A percentile compares a stretch with the other conserved stretches of the same genome.
Conservation (phyloP, 805 yeast genomes). For the Wickerhamiella hasegawae region DNA sequence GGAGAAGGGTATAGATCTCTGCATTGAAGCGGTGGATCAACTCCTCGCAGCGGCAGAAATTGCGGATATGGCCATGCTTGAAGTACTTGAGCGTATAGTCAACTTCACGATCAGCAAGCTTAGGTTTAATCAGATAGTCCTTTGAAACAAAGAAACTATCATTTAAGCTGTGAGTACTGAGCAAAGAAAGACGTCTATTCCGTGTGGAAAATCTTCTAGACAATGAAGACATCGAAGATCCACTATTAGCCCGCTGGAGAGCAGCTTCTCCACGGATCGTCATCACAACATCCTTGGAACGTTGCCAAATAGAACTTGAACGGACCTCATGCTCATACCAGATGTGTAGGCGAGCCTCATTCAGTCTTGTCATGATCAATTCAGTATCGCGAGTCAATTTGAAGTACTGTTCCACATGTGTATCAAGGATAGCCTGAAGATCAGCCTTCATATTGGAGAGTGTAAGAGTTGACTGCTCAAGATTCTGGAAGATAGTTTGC, state of each 20-base stretch:
- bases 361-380: neutral
- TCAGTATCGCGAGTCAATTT: neutral
- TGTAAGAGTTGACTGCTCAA: neutral
- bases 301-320: conserved; percentile 3
- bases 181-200: conserved; percentile 17
- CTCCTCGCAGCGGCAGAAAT: conserved; percentile 23
- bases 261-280: conserved; percentile 5
- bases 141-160: conserved; percentile 20
- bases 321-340: conserved; percentile 17
- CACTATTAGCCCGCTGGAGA: conserved; percentile 13
- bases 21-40: conserved; percentile 22
- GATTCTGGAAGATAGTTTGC: neutral
- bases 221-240: conserved; percentile 10
- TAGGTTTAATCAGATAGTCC: conserved; percentile 16
- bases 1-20: conserved; percentile 19
- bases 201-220: conserved; percentile 12
- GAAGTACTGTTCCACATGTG: neutral
- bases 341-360: conserved; percentile 3
- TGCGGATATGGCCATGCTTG: conserved; percentile 19
- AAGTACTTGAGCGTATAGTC: conserved; percentile 19
- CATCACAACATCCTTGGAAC: conserved; percentile 3
- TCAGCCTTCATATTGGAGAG: neutral
- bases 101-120: conserved; percentile 22
- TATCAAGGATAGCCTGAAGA: neutral
- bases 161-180: conserved; percentile 12